Conservation (phyloP, 192 early-diverging fungal genomes). For the Chytriomyces hyalinus region DNA sequence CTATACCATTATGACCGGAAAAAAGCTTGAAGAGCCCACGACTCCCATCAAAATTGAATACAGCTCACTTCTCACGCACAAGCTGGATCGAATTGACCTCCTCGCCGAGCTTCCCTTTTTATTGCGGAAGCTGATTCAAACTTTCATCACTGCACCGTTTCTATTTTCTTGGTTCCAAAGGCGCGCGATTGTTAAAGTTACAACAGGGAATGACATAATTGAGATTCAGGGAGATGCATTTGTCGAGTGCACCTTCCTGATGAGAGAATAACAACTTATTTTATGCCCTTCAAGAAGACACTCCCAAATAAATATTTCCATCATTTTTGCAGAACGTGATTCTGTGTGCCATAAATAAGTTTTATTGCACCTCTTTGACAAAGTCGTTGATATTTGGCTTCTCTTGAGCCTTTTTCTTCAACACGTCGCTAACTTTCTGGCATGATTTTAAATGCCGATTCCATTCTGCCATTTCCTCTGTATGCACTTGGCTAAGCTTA, state of each 20-base stretch:
- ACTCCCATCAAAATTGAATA: conserved; percentile 69
- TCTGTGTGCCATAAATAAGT: too few species aligned
- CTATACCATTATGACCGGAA: conserved; percentile 75
- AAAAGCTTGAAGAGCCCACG: conserved; percentile 48
- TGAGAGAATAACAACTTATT: neutral
- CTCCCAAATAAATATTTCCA: too few species aligned
- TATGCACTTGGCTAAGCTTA: too few species aligned
- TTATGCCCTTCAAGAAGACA: too few species aligned
- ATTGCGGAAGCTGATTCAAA: conserved; percentile 84
- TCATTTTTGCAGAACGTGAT: too few species aligned
- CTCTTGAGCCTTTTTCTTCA: too few species aligned
- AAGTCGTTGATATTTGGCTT: too few species aligned
- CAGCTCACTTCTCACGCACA: conserved; percentile 60
- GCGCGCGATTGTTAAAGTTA: conserved; percentile 69
- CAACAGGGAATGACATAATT: conserved; percentile 70
- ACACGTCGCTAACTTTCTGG: too few species aligned
- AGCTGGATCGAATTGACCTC: conserved; percentile 86
- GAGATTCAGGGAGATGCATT: conserved; percentile 72
- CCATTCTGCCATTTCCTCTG: too few species aligned
- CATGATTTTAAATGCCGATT: too few species aligned
- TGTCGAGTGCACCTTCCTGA: conserved; percentile 79
- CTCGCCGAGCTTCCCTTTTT: conserved; percentile 89
- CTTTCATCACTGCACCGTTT: conserved; percentile 89
- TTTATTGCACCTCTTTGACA: too few species aligned
- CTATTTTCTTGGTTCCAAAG: conserved; percentile 88